Base-by-base conservation (phyloP, 2,329 filamentous ascomycete genomes). In the Alternaria alternata region DNA sequence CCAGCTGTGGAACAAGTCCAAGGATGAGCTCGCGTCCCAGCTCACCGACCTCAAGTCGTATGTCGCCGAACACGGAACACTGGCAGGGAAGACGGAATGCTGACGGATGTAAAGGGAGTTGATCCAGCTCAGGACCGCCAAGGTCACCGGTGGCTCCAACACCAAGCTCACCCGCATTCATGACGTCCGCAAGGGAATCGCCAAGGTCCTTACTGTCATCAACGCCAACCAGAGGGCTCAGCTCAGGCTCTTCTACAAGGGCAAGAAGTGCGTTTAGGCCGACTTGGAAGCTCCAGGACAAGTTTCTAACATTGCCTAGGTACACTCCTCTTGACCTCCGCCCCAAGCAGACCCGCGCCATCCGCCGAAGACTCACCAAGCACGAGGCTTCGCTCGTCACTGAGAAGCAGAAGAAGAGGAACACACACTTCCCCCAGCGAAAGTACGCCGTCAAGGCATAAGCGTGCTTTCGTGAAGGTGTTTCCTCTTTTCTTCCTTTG, bases 101-200 rank as follows among this genome's bases (percentile, higher is more conserved):
- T 78, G 74, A 78, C 71, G 69, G 69, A 65, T 64, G 56, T 62
- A 52, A 69, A 77, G 75, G 71, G 96, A 99, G 88, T 90, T 99
- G 75, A 92, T 93, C 81, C 91, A 94, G 86, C 89, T 99, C 80
- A 91, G 95, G 82, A 96, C 96, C 81, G 94, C 97, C 87, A 98
- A 99, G 91, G 94, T 99, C 82, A 88, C 93, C 75, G 88, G 88
- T 80, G 96, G 94, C 78, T 93, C 93, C 76, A 90, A 92, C 80
- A 91, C 91, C 81, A 99, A 99, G 89, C 89, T 98, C 81, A 96
- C 75, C 68, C 71, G 72, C 69, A 78, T 77, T 86, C 93, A 97
- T 88, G 96, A 99, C 84, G 88, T 99, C 83, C 94, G 95, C 88
- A 99, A 99, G 89, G 97, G 94, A 63, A 97, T 99, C 85, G 96